Evolutionary conservation across 768 basidiomycete species (phyloP), one percentile per base, ranked within the genome.

Genomic region (Amanita rimosa): DNA sequence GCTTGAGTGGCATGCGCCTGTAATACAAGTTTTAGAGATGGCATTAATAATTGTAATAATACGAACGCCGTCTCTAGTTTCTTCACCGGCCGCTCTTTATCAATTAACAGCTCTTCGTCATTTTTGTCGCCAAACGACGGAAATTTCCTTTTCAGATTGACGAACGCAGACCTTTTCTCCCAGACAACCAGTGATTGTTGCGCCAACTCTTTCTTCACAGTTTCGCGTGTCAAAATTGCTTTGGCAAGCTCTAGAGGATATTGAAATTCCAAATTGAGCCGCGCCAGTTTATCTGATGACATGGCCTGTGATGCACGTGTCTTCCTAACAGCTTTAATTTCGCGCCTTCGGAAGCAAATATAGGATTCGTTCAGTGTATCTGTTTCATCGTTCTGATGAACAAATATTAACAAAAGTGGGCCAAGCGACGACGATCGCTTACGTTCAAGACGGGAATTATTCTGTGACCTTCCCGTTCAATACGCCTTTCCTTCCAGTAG

Each of bases 301-400:
- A 86, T 85, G 8, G 81, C 82, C 59, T 98, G 94, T 1, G 85
- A 85, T 11, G 92, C 84, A 6, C 95, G 81, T 7, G 95, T 97
- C 69, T 98, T 98, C 53, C 96, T 82, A 39, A 90, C 78, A 3
- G 89, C 82, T 62, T 98, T 98, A 64, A 86, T 83, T 62, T 98
- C 95, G 48, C 94, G 83, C 52, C 93, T 77, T 33, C 96, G 81
- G 75, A 99, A 99, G 66, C 96, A 99, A 39, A 97, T 86, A 54
- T 97, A 98, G 0, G 95, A 94, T 57, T 95, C 93, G 48, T 89
- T 91, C 55, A 75, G 75, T 40, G 83, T 83, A 62, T 96, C 92
- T 16, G 85, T 75, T 67, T 97, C 94, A 62, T 98, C 93, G 58
- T 78, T 83, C 85, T 89, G 36, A 4, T 35, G 44, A 21, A 52